Evolutionary conservation across 2,329 filamentous ascomycete species (phyloP), one percentile per base, ranked within the genome.

Genomic region (Zelopaecilomyces penicillatus): DNA sequence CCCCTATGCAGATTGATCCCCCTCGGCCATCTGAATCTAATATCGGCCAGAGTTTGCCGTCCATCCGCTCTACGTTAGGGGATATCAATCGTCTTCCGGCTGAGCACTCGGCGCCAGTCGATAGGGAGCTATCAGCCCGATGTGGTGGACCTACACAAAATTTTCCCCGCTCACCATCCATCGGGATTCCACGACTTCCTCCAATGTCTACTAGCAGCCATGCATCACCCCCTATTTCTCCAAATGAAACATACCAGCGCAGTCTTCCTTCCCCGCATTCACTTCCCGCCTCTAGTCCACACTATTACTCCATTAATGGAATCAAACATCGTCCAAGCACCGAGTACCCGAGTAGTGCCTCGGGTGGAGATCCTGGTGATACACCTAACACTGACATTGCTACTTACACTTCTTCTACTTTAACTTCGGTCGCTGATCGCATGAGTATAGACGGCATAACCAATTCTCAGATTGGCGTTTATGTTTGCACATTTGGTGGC

Each of bases 361-460:
- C 66, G 5, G 32, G 32, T 8, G n/a, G n/a, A n/a, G n/a, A n/a
- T n/a, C n/a, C n/a, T 29, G 67, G 63, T 7, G 73, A 75, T 50
- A 71, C 69, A 8, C 67, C 73, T 6, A 69, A 61, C 42, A 68
- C 66, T 2, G 71, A 75, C 40, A 63, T 66, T 30, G 69, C 68
- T 4, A 61, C 51, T 8, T 64, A 68, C 10, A 70, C 72, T 4
- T 67, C 73, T 37, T 62, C 63, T 29, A 65, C 63, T 7, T 54
- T 65, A 3, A 45, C 53, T 3, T 63, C 65, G 26, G 67, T 68
- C 5, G 66, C 68, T 19, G 75, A 79, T 50, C 67, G 70, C 41
- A 78, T 78, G 74, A 78, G 74, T 54, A 76, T 78, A 39, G 76
- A 81, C 44, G 73, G 69, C 19, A 70, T 79, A 44, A 75, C 74